Base-by-base conservation (phyloP, 2,329 filamentous ascomycete species). In the Cladosporium halotolerans region DNA sequence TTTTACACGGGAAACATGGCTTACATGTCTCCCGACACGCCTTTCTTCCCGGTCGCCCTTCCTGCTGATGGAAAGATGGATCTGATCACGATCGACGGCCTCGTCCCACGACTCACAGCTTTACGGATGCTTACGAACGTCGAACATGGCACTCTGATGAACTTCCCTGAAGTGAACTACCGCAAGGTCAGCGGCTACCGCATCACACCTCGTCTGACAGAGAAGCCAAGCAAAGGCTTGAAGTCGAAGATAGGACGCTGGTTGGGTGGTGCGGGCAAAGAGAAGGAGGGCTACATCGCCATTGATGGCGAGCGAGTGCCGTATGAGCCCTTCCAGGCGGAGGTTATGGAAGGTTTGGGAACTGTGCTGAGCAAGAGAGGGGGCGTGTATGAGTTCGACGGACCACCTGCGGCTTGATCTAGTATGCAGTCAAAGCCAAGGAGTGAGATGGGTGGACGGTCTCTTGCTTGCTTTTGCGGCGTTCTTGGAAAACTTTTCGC, bases 1-100 rank as follows among this genome's bases (percentile, higher is more conserved):
- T 95, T 99, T 68, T 97, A 95, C 71, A 88, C 85, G 32, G 93
- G 93, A 57, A 99, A 96, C 68, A 95, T 97, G 85, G 83, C 87
- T 19, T 95, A 86, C 70, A 92, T 99, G 89, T 85, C 91, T 0
- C 79, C 89, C 10, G 85, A 92, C 59, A 79, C 85, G 55, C 89
- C 90, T 64, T 95, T 97, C 74, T 99, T 95, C 77, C 78, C 89
- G 23, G 85, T 88, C 1, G 81, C 92, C 0, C 78, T 92, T 8
- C 86, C 90, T 11, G 83, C 83, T 42, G 93, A 99, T 65, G 93
- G 92, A 9, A 79, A 85, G 57, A 82, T 96, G 73, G 93, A 99
- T 68, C 76, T 97, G 9, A 78, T 96, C 54, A 87, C 81, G 47
- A 84, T 95, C 57, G 80, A 89, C 54, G 91, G 89, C 54, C 83